Evolutionary conservation across 176 grass and related monocot genomes (phyloP).

Genomic region (Echinochloa phyllopogon): DNA sequence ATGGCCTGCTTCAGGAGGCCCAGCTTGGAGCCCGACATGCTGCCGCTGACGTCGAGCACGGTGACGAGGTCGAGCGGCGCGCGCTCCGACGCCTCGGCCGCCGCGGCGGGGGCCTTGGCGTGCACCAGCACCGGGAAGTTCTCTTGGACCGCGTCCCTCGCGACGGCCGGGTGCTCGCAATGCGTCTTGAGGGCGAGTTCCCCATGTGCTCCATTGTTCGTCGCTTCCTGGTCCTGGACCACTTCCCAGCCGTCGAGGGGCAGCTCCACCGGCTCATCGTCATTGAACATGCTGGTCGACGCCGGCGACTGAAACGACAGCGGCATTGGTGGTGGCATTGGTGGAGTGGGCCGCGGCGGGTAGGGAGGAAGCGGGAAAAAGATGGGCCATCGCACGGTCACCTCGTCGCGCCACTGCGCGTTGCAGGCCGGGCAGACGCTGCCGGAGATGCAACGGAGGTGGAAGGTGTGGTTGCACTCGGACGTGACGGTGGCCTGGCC

Average conservation of each 20-base stretch:
- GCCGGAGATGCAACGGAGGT: conserved; percentile 10
- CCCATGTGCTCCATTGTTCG: not conserved
- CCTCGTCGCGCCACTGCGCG: not conserved
- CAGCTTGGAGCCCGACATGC: conserved; percentile 31
- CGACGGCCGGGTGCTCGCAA: not conserved
- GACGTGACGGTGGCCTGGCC: not conserved
- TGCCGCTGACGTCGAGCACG: conserved; percentile 50
- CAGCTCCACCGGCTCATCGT: not conserved
- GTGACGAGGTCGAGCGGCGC: conserved; percentile 21
- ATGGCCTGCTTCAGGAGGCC: conserved; percentile 39
- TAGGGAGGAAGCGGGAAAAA: not conserved
- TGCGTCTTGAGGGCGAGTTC: not conserved
- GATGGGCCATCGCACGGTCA: not conserved
- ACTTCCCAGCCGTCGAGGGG: not conserved
- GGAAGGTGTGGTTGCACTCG: not conserved
- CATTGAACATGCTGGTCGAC: not conserved
- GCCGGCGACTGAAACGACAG: not conserved
- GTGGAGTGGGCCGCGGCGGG: not conserved
- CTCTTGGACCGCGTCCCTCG: not conserved
- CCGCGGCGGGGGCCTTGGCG: not conserved
- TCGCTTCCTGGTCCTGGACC: not conserved
- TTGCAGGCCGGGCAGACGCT: conserved; percentile 4
- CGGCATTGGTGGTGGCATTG: not conserved
- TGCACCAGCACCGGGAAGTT: conserved; percentile 12
- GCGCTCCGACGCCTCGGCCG: not conserved